Evolutionary conservation across 257 asterid species (phyloP), one percentile per base, ranked within the genome.

Genomic region (Nicotiana sylvestris): DNA sequence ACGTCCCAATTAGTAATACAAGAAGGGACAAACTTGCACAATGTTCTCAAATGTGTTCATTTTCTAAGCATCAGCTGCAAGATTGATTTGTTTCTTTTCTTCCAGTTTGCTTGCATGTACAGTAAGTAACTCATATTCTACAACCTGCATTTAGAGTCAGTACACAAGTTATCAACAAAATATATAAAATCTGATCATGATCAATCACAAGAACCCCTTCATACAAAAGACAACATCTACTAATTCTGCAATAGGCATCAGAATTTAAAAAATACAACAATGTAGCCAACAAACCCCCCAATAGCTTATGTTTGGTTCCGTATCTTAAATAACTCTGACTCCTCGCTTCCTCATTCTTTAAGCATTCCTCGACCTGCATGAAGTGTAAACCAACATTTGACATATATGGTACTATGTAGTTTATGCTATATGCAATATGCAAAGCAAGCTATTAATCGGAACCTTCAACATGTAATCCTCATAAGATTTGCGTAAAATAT

Each of bases 401-500:
- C 78, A 29, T 66, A 66, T 32, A 51, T 29, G 25, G 8, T 16
- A 67, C 4, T 67, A 67, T 0, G n/a, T 67, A 67, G 76, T 35
- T 17, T 33, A 16, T 66, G 3, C 12, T 9, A 17, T 68, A 18
- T 18, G 5, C 16, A 10, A n/a, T 69, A 21, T 18, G 56, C 57
- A 39, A 69, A 39, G 33, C 33, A 69, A 5, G 55, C 77, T 0
- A 76, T 7, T 33, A 66, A 68, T 64, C 78, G 51, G 9, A 33
- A 91, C 94, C 90, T 89, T 88, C 13, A 77, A 81, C 85, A 66
- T 80, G 89, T 87, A 84, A 46, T 82, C 69, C 9, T 80, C 70
- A 8, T 82, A 77, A 16, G 90, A 85, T 78, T 30, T 37, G 30
- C 21, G 55, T 89, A 91, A 84, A 87, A 91, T 56, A 10, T 17